phyloP scores from a whole-genome alignment of 805 yeast species.

The Saccharomycopsis synnaedendra region DNA sequence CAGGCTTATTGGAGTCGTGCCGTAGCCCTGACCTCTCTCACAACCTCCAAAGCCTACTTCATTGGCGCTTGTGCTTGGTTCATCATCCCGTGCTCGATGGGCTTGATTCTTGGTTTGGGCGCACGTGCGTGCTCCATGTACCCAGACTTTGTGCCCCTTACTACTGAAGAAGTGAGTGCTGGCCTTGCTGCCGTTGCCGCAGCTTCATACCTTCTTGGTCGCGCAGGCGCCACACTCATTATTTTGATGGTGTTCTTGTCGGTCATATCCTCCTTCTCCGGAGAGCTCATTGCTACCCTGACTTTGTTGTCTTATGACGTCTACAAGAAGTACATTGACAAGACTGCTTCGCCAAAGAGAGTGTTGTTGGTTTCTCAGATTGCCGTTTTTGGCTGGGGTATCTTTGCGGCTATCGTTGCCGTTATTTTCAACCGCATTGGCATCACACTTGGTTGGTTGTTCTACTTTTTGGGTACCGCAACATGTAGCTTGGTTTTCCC shows the following conservation, averaged over 20 bases:
- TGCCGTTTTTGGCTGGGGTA: constrained; percentile 29
- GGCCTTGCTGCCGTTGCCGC: constrained; percentile 34
- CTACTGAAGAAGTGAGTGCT: constrained; percentile 24
- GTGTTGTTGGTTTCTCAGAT: constrained; percentile 32
- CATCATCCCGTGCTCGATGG: constrained; percentile 29
- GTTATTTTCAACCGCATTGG: constrained; percentile 27
- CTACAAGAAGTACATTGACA: constrained; percentile 32
- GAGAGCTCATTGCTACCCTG: constrained; percentile 31
- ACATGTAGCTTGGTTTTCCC: constrained; percentile 31
- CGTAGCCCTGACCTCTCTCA: constrained; percentile 27
- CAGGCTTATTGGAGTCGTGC: constrained; percentile 34
- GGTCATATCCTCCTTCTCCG: constrained; percentile 31
- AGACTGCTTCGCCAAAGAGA: constrained; percentile 30
- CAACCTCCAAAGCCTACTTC: constrained; percentile 27
- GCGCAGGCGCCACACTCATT: constrained; percentile 30
- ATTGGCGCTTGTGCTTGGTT: constrained; percentile 31
- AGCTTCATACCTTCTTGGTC: constrained; percentile 30
- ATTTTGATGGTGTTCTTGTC: constrained; percentile 31
- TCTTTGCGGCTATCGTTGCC: constrained; percentile 29
- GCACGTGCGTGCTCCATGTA: constrained; percentile 25
- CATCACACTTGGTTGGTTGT: constrained; percentile 28
- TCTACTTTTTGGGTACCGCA: constrained; percentile 31
- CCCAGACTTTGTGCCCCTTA: constrained; percentile 27
- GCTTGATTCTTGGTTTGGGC: constrained; percentile 27
- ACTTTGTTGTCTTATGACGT: constrained; percentile 35